A percentile compares a stretch with the other conserved stretches of the same genome.
phyloP scores from a whole-genome alignment of 345 rosid genomes.

The Acer yangbiense region DNA sequence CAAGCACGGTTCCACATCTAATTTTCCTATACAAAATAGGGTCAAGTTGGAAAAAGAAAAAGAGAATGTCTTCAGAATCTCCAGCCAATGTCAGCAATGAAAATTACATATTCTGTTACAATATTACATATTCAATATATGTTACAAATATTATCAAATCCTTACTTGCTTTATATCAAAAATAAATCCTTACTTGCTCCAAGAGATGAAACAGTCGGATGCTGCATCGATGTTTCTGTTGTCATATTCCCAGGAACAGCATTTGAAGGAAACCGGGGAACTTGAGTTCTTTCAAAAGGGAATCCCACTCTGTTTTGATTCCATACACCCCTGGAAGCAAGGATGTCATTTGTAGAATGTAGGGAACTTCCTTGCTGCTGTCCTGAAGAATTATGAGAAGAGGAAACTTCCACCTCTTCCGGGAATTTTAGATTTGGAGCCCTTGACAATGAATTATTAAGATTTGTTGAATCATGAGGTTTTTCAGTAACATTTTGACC shows the following conservation, averaged over 20 bases:
- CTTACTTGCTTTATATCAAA: constrained; percentile 34
- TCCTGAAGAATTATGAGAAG: constrained; percentile 33
- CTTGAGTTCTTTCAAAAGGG: constrained; percentile 49
- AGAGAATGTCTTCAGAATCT: neutral
- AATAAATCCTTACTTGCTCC: constrained; percentile 39
- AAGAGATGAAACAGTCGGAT: constrained; percentile 34
- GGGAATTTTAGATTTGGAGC: constrained; percentile 29
- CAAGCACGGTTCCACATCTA: neutral
- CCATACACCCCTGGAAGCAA: constrained; percentile 45
- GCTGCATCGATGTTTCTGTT: constrained; percentile 42
- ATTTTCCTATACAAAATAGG: neutral
- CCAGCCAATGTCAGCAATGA: neutral
- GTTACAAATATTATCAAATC: neutral
- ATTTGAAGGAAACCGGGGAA: constrained; percentile 52
- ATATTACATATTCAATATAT: neutral
- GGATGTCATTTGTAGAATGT: constrained; percentile 37
- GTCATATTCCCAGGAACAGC: constrained; percentile 35
- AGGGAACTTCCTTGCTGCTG: constrained; percentile 42
- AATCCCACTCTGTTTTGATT: constrained; percentile 46
- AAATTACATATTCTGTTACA: constrained; percentile 3
- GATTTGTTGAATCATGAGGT: constrained; percentile 25
- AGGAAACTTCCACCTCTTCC: constrained; percentile 51
- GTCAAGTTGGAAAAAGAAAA: neutral
- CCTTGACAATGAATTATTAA: constrained; percentile 21
- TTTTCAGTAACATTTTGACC: constrained; percentile 31